Base-by-base conservation (phyloP, 192 early-diverging fungal species). In the Chytriomyces hyalinus region DNA sequence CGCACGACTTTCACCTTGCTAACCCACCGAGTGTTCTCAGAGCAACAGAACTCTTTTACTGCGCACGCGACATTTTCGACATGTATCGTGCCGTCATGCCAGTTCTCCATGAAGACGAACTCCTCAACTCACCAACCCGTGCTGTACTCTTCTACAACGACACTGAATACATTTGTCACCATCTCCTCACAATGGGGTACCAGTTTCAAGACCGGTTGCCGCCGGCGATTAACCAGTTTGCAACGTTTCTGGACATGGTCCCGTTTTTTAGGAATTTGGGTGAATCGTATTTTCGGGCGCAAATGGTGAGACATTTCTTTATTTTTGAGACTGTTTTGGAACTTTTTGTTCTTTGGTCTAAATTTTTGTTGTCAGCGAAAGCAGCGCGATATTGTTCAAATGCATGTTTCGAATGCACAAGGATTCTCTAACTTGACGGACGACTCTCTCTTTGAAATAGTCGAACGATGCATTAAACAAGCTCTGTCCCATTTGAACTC, bases 61-160 rank as follows among this genome's bases (percentile, higher is more conserved):
- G 72, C 65, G 73, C 80, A 0, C 79, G 84, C 17, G 84, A 85
- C 63, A 82, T 85, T 62, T 77, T 85, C 49, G 92, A 91, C 73
- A 72, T 91, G 36, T 94, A 87, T 75, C 84, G 89, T 7, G 86
- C 87, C 1, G 73, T 93, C 11, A 87, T 87, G 83, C 92, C 91
- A 6, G 83, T 86, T 8, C 83, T 89, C 51, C 90, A 92, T 72
- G 81, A 81, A 4, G 82, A 87, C 36, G 75, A 84, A n/a, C 82
- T 91, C 15, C 72, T 82, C 3, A 70, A 82, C n/a, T 76, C 80
- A 24, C 88, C 88, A 8, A 82, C 84, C 6, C 67, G 87, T n/a
- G 67, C 90, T 1, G 81, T 91, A 49, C 68, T 94, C 46, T 92
- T 94, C 66, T 81, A 84, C 53, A 94, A 92, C 45, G 92, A 94